Evolutionary conservation across 1,284 basidiomycete species (phyloP).

Genomic region (Polyporus tsugae): DNA sequence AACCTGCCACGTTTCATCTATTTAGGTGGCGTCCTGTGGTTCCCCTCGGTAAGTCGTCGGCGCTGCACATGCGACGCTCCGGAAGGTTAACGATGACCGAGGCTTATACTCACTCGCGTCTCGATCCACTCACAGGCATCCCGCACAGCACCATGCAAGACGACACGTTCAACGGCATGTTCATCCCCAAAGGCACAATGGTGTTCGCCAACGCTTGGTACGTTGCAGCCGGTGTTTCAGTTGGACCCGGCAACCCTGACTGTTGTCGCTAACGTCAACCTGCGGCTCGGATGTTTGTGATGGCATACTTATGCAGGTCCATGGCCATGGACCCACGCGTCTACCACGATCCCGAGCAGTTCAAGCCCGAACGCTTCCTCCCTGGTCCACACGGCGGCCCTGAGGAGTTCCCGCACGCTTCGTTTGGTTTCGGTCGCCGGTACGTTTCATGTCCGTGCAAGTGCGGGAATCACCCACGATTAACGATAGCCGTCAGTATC

Average conservation of each 20-base stretch:
- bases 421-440: slow-evolving; percentile 40
- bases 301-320: slow-evolving; percentile 21
- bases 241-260: too few species aligned
- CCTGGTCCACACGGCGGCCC: slow-evolving; percentile 22
- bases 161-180: slow-evolving; percentile 37
- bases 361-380: slow-evolving; percentile 36
- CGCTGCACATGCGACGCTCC: background rate
- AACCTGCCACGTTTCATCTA: background rate
- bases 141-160: slow-evolving; percentile 36
- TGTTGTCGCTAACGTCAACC: background rate
- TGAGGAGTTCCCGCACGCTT: slow-evolving; percentile 27
- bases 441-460: slow-evolving; percentile 13
- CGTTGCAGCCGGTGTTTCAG: slow-evolving; percentile 11
- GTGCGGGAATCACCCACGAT: background rate
- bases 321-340: slow-evolving; percentile 33
- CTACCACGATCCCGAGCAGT: slow-evolving; percentile 34
- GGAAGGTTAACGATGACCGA: slow-evolving; percentile 1
- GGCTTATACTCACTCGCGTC: background rate
- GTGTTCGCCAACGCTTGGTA: slow-evolving; percentile 36
- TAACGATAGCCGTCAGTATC: slow-evolving; percentile 7
- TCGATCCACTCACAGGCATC: slow-evolving; percentile 25
- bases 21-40: slow-evolving; percentile 34
- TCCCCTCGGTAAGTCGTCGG: slow-evolving; percentile 27
- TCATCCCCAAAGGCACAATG: slow-evolving; percentile 37
- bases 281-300: background rate